phyloP scores from a whole-genome alignment of 1,284 basidiomycete species.

The Blastosporella zonata region DNA sequence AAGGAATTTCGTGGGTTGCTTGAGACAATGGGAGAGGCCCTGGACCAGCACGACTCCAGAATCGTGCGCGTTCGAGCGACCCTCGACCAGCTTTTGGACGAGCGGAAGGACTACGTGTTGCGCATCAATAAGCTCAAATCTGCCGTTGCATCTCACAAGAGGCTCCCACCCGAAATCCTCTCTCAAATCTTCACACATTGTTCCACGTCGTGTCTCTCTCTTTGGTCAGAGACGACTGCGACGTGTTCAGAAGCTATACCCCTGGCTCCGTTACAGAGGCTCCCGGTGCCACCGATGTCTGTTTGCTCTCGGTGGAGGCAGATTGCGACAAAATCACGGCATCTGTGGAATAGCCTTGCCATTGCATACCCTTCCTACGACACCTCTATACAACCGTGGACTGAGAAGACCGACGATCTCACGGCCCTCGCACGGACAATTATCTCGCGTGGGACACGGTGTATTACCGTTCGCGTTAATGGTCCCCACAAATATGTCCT shows the following conservation, averaged over 20 bases:
- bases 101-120: background rate
- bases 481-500: background rate
- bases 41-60: background rate
- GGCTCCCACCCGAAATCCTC: background rate
- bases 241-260: too few relatives aligned
- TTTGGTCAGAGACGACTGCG: too few relatives aligned
- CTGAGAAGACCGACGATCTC: background rate
- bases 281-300: background rate
- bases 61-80: background rate
- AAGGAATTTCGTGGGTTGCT: constrained; percentile 4
- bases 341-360: background rate
- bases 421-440: background rate
- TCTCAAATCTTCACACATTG: background rate
- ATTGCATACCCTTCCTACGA: background rate
- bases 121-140: constrained; percentile 5
- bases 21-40: background rate
- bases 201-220: background rate
- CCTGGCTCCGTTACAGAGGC: background rate
- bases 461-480: background rate
- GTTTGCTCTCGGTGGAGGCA: constrained; percentile 6
- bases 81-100: background rate
- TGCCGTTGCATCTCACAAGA: constrained; percentile 3
- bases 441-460: constrained; percentile 4
- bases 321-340: background rate
- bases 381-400: background rate